These are phyloP conservation scores for Raddia distichophylla DNA, from an alignment of 176 grass and related monocot species.

Conservation along the genomic window DNA sequence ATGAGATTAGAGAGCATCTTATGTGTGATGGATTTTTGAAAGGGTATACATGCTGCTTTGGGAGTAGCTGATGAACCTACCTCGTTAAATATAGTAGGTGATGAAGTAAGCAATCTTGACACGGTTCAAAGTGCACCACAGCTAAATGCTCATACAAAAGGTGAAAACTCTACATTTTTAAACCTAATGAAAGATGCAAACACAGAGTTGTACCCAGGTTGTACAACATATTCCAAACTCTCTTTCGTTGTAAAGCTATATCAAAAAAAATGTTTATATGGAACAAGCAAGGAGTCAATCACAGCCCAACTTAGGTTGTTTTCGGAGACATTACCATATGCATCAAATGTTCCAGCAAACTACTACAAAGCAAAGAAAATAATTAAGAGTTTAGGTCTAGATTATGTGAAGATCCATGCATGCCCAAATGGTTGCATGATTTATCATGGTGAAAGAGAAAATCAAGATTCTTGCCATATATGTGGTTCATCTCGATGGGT, in stretches of 20 bases:
- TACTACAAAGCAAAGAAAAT: constrained; percentile 37
- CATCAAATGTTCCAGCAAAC: constrained; percentile 10
- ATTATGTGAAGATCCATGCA: constrained; percentile 41
- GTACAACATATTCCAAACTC: not conserved
- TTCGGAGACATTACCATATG: not conserved
- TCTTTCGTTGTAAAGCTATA: constrained; percentile 20
- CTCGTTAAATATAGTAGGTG: not conserved
- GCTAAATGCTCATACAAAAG: not conserved
- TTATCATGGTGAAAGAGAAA: not conserved
- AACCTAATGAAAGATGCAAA: constrained; percentile 9
- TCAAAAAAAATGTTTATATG: not conserved
- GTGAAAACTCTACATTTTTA: not conserved
- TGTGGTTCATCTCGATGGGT: not conserved
- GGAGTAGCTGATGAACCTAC: no score
- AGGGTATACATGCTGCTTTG: constrained; percentile 2
- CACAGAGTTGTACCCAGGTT: not conserved
- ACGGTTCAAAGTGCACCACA: not conserved
- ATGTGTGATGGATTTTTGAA: not conserved
- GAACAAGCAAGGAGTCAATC: not conserved
- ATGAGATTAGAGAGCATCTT: not conserved
- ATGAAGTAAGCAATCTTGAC: not conserved
- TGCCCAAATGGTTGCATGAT: constrained; percentile 39
- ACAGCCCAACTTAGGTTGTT: not conserved
- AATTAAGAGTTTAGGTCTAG: constrained; percentile 7
- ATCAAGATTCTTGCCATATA: constrained; percentile 6